These are phyloP conservation scores for Angomonas ambiguus DNA, from an alignment of 208 protist species.

Conservation along the genomic window DNA sequence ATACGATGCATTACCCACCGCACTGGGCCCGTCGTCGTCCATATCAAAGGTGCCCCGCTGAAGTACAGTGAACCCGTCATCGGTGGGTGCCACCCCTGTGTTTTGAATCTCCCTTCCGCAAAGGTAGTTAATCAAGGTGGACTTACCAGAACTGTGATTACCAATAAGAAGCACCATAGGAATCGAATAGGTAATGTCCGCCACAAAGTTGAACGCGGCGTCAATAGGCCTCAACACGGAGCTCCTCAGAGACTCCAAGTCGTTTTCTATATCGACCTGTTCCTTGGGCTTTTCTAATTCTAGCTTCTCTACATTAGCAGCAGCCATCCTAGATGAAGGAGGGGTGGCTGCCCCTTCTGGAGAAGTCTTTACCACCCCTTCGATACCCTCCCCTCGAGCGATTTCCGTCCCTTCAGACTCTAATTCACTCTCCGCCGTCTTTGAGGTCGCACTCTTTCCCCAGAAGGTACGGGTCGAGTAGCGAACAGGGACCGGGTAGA, in stretches of 20 bases:
- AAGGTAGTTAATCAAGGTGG: conserved; percentile 87
- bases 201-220: conserved; percentile 40
- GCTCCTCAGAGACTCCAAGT: conserved; percentile 24
- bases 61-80: conserved; percentile 90
- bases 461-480: too few species aligned
- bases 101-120: conserved; percentile 70
- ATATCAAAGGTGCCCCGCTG: conserved; percentile 45
- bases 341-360: too few species aligned
- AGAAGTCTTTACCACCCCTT: too few species aligned
- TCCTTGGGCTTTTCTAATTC: background rate
- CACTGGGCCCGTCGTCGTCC: conserved; percentile 73
- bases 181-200: conserved; percentile 21
- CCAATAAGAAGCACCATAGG: conserved; percentile 90
- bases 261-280: conserved; percentile 28
- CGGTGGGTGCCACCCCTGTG: conserved; percentile 84
- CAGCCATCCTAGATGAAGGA: too few species aligned
- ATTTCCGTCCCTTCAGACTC: too few species aligned
- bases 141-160: conserved; percentile 91
- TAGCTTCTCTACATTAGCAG: too few species aligned
- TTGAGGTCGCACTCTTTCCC: too few species aligned
- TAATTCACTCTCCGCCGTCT: too few species aligned
- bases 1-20: conserved; percentile 65
- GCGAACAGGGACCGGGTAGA: too few species aligned
- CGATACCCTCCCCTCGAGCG: too few species aligned
- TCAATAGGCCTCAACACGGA: conserved; percentile 32